Base-by-base conservation (phyloP, 805 yeast genomes). In the Kluyveromyces siamensis region DNA sequence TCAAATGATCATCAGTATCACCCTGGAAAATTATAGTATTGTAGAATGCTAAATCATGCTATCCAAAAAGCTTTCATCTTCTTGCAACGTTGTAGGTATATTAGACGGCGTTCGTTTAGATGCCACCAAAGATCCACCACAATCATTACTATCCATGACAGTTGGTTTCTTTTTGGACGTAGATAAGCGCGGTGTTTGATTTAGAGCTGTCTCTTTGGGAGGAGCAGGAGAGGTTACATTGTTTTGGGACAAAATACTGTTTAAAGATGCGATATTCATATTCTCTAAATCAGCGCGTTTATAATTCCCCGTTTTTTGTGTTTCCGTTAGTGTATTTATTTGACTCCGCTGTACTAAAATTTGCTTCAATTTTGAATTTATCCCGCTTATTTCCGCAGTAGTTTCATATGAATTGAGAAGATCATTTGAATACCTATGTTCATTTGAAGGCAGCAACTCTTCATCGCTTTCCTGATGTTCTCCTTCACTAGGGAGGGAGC, bases 1-100 rank as follows among this genome's bases (percentile, higher is more conserved):
- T 21, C 25, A 21, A 21, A 21, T 4, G 25, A 21, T 21, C 3
- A 21, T 21, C 25, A 21, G 6, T 21, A 21, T 21, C 25, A 21
- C 25, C 25, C 6, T 21, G 25, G 25, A 21, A 3, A 21, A 21
- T 21, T 21, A 6, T 21, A 21, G 6, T 21, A 21, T 21, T 21
- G 11, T 30, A 30, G 11, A 30, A 30, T 10, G 11, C 35, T 30
- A 30, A n/a, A 61, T 37, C n/a, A 62, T 46, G 35, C 52, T 55
- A 39, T 62, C 66, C 1, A 60, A 50, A 50, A 60, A 59, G 38
- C 54, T 61, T 45, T 63, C 62, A 16, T 57, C 67, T 1, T 53
- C 55, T 27, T 45, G 43, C 18, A 63, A 39, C 8, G 53, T 56
- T 1, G 46, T 42, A 6, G 66, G 66, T 0, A 59, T 51, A 14